Conservation (phyloP, 176 grass and related monocot species). For the Pontederia crassipes region DNA sequence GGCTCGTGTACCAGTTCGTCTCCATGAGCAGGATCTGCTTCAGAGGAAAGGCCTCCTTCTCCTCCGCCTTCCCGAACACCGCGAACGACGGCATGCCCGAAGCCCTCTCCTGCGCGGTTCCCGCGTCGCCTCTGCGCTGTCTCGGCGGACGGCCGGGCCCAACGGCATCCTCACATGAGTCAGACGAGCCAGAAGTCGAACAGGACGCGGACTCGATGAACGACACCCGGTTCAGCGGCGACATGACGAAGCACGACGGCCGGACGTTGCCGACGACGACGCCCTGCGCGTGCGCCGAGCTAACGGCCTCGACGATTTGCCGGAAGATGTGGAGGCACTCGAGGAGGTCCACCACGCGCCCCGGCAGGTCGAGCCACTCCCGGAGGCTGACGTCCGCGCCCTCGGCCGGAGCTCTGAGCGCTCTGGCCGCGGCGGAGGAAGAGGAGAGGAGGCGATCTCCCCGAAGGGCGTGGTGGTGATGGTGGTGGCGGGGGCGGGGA, state of each 20-base stretch:
- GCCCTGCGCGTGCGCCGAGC: constrained; percentile 79
- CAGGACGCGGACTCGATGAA: constrained; percentile 95
- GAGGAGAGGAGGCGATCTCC: not conserved
- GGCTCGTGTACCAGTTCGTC: constrained; percentile 85
- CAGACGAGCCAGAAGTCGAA: constrained; percentile 46
- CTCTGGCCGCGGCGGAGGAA: too few relatives aligned
- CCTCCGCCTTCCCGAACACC: not conserved
- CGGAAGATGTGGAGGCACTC: constrained; percentile 90
- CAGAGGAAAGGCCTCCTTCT: constrained; percentile 46
- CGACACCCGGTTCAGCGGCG: constrained; percentile 67
- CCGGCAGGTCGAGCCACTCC: constrained; percentile 70
- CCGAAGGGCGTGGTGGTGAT: not conserved
- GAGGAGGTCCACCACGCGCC: constrained; percentile 49
- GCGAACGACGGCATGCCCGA: not conserved
- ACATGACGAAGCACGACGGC: constrained; percentile 89
- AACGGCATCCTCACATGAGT: constrained; percentile 34
- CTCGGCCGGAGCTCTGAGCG: constrained; percentile 6
- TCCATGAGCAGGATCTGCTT: constrained; percentile 73
- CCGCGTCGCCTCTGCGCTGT: constrained; percentile 3
- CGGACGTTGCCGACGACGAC: constrained; percentile 75
- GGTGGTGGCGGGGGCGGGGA: not conserved
- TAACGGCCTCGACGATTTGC: constrained; percentile 76
- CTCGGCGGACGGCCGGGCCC: constrained; percentile 4
- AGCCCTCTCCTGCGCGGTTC: not conserved
- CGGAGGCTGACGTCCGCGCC: constrained; percentile 68